Percentiles rank a stretch among this genome's conserved stretches.
Evolutionary conservation across 768 basidiomycete genomes (phyloP).

Genomic region (Kondoa subrosea): DNA sequence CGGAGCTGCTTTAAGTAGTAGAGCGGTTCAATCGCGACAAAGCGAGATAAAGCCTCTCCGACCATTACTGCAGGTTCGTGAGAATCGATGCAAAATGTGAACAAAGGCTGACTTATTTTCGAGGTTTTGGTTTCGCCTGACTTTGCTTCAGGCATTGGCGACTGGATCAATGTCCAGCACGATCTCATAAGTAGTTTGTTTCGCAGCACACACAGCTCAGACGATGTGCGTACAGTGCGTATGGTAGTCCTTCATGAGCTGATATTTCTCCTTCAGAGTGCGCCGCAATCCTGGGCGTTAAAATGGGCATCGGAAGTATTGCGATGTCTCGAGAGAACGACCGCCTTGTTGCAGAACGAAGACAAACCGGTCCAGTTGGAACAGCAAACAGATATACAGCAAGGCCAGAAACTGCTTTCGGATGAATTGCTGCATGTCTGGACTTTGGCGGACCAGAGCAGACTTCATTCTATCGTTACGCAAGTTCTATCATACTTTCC

Average conservation of each 20-base stretch:
- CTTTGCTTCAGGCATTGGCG: background rate
- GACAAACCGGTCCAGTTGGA: too few relatives aligned
- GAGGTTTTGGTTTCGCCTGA: background rate
- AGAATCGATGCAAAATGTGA: too few relatives aligned
- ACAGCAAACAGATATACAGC: too few relatives aligned
- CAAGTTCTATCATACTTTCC: background rate
- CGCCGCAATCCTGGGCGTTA: background rate
- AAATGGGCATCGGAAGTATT: background rate
- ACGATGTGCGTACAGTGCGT: background rate
- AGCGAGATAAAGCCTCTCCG: background rate
- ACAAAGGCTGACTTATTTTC: too few relatives aligned
- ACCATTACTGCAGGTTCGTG: background rate
- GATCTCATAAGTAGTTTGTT: background rate
- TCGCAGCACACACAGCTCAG: background rate
- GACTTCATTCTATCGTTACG: background rate
- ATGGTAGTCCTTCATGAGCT: background rate
- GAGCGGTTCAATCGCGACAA: slow-evolving; percentile 12
- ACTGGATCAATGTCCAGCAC: background rate
- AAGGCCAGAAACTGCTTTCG: background rate
- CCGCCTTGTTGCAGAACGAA: background rate
- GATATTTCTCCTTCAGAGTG: background rate
- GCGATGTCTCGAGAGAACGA: background rate
- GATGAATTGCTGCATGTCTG: background rate
- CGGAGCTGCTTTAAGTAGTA: slow-evolving; percentile 56
- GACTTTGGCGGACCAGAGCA: background rate